phyloP scores from a whole-genome alignment of 306 rosid species.

The Myrica gale region DNA sequence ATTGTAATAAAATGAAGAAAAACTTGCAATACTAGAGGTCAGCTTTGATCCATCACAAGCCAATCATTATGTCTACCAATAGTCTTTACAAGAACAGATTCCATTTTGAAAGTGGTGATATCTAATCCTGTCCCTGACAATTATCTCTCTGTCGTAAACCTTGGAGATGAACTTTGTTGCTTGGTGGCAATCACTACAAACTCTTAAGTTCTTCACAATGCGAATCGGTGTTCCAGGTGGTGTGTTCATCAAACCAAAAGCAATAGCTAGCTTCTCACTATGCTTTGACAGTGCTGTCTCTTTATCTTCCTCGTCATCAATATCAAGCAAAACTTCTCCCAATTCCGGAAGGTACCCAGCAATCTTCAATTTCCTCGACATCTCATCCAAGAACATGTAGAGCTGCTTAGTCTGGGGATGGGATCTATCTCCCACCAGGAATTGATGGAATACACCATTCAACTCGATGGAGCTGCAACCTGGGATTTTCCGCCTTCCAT shows the following conservation, averaged over 20 bases:
- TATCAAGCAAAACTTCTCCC: conserved; percentile 45
- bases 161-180: conserved; percentile 53
- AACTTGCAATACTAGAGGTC: conserved; percentile 1
- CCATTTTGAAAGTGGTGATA: conserved; percentile 54
- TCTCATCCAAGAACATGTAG: conserved; percentile 45
- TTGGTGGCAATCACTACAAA: conserved; percentile 52
- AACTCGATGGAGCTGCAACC: conserved; percentile 58
- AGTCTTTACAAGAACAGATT: conserved; percentile 53
- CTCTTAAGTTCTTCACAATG: conserved; percentile 56
- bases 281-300: conserved; percentile 48
- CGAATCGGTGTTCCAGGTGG: conserved; percentile 49
- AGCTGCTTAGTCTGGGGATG: conserved; percentile 44
- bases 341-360: conserved; percentile 50
- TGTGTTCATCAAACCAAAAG: conserved; percentile 54
- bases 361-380: conserved; percentile 42
- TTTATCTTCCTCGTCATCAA: conserved; percentile 58
- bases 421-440: conserved; percentile 50
- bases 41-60: background rate
- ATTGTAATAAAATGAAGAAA: background rate
- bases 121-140: conserved; percentile 51
- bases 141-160: conserved; percentile 41
- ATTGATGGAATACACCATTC: conserved; percentile 43
- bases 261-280: conserved; percentile 61
- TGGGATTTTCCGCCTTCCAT: conserved; percentile 36
- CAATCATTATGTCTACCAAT: conserved; percentile 37